A percentile compares a stretch with the other conserved stretches of the same genome.
Evolutionary conservation across 2,329 filamentous ascomycete species (phyloP).

Genomic region (Arthrobotrys sphaeroides): DNA sequence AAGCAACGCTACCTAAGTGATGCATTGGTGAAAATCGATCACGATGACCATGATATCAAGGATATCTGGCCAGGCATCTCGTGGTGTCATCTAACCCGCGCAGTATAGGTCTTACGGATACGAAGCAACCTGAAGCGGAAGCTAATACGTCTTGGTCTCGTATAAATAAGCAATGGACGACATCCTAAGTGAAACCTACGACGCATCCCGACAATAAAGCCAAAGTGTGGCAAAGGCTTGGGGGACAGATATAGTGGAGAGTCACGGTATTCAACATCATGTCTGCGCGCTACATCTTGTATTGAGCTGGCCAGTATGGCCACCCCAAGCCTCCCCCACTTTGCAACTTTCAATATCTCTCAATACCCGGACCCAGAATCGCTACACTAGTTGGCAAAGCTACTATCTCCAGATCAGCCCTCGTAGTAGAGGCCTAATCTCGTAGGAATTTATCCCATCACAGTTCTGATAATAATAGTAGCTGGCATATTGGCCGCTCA

Average conservation of each 20-base stretch:
- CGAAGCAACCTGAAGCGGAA: background rate
- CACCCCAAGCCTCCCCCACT: slow-evolving; percentile 38
- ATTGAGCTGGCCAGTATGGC: slow-evolving; percentile 33
- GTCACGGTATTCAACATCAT: slow-evolving; percentile 54
- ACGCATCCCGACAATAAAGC: background rate
- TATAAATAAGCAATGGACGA: background rate
- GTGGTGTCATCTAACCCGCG: background rate
- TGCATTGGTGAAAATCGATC: slow-evolving; percentile 1
- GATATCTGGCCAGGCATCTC: background rate
- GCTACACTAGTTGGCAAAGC: background rate
- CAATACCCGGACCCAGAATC: background rate
- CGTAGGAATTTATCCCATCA: background rate
- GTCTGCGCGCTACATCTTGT: slow-evolving; percentile 54
- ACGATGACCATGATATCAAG: background rate
- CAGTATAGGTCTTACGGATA: background rate
- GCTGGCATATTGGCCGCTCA: background rate
- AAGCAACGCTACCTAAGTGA: background rate
- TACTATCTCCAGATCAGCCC: background rate
- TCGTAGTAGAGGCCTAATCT: background rate
- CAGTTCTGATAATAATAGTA: background rate
- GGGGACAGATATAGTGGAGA: slow-evolving; percentile 50
- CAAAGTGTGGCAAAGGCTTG: slow-evolving; percentile 29
- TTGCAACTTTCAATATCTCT: background rate
- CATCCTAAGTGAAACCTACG: background rate
- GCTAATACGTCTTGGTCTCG: too few relatives aligned